Evolutionary conservation across 208 protist genomes (phyloP), one percentile per base, ranked within the genome.

Genomic region (Leptomonas pyrrhocoris): DNA sequence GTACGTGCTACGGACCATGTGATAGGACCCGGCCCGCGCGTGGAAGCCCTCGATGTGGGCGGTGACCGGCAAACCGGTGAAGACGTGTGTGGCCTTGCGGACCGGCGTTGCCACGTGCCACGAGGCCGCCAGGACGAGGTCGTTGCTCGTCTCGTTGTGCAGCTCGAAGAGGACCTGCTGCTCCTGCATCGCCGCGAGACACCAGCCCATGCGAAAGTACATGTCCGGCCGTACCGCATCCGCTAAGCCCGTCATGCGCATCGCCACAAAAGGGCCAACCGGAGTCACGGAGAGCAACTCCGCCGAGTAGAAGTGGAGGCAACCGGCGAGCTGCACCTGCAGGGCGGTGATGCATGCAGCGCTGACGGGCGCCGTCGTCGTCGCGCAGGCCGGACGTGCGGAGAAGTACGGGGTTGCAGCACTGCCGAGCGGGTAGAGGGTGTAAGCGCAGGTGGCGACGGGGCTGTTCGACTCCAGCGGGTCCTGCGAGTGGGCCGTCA

Each of bases 241-340:
- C 0, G 64, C 62, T n/a, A 92, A 60, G 30, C 66, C 62, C 12
- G 42, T 74, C 38, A 92, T 54, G 40, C 60, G 61, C 30, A 92
- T 38, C 27, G 63, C 13, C 45, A 84, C 43, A 58, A 86, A 83
- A 9, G 83, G 69, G 13, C 86, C 83, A 7, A 84, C 27, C 34
- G 65, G 49, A 15, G 61, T 42, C 21, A 68, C 46, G 59, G 65
- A 43, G 30, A 92, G 68, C 27, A 89, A 46, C 30, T 83, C 86
- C 13, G 78, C 77, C 0, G 74, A 82, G 69, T 81, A 77, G 57
- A 89, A 82, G 66, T 80, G 58, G 13, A 89, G 73, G 68, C 83
- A 89, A n/a, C 30, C 55, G 16, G 80, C 65, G 43, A 92, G 63
- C 53, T 88, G 58, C 16, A 49, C 43, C 27, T 55, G 25, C 19